phyloP scores from a whole-genome alignment of 2,329 filamentous ascomycete genomes.

The Chaetomium strumarium region DNA sequence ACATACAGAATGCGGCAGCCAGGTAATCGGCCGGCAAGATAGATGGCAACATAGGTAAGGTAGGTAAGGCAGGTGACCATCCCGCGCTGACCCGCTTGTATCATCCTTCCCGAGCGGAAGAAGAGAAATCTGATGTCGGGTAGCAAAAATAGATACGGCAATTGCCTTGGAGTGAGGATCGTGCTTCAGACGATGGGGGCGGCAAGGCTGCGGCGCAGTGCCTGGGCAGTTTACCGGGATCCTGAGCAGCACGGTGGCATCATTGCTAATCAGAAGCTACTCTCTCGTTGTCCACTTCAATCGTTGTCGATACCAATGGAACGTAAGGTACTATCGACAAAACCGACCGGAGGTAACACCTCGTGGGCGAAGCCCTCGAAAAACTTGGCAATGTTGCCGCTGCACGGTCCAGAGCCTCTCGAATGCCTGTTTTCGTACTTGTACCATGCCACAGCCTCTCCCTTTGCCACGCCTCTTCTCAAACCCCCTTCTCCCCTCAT shows the following conservation, averaged over 20 bases:
- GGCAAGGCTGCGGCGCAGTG: neutral
- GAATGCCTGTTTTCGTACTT: no score
- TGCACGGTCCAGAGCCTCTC: no score
- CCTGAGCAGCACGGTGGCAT: neutral
- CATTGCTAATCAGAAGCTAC: no score
- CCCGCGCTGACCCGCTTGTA: neutral
- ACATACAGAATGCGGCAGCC: neutral
- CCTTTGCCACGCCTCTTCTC: neutral
- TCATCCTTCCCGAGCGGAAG: conserved; percentile 4
- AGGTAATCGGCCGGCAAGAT: neutral
- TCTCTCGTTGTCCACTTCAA: no score
- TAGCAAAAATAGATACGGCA: conserved; percentile 15
- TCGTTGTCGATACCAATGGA: no score
- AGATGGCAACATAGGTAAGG: neutral
- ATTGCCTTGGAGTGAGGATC: neutral
- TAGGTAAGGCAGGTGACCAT: no score
- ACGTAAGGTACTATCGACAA: no score
- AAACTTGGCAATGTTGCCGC: no score
- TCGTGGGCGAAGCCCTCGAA: no score
- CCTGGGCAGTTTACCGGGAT: neutral
- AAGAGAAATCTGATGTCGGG: neutral
- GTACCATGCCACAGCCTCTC: neutral
- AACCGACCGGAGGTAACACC: no score
- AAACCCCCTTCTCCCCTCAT: no score
- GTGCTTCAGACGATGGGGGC: conserved; percentile 8